Base-by-base conservation (phyloP, 495 filamentous ascomycete species). In the Tirmania nivea region DNA sequence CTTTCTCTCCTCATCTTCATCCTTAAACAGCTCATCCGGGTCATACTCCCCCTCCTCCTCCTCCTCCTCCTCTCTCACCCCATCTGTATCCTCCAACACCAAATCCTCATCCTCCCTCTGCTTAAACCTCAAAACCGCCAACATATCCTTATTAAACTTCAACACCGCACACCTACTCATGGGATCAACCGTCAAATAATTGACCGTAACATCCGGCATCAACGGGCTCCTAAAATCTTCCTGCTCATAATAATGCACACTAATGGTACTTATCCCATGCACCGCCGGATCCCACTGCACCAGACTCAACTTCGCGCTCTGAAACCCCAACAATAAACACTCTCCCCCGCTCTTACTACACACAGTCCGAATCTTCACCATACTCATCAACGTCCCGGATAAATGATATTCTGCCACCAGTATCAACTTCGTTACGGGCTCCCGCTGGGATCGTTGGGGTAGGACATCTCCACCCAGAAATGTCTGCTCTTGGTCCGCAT, bases 231-330 rank as follows among this genome's bases (percentile, higher is more conserved):
- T 55, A 19, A 65, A 64, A 52, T 94, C 87, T 62, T 95, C 88
- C 64, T 87, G 78, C 65, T 99, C 90, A 65, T 96, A 99, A 69
- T 88, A 94, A 69, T 99, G 90, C 59, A 99, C 87, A 31, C 87
- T 94, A 54, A 88, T 77, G 12, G 90, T 99, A 31, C 77, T 77
- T 52, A 96, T 76, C 21, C 75, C 73, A 63, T 84, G 71, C 39
- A 75, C 75, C 59, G 82, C 79, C 17, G 84, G 78, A 65, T 99
- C 84, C 90, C 90, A 99, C 70, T 94, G 86, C 52, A 95, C 77
- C 69, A 96, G 70, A 65, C 82, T 86, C 55, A 95, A 72, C 67
- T 90, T 94, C 25, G 90, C 92, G 71, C 96, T 87, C 57, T 80
- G 79, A 60, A 88, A 78, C 3, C 86, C 79, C 21, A 95, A 57